Percentiles rank a stretch among this genome's conserved stretches.
Conservation (phyloP, 1,284 basidiomycete genomes). For the Puccinia coronata region DNA sequence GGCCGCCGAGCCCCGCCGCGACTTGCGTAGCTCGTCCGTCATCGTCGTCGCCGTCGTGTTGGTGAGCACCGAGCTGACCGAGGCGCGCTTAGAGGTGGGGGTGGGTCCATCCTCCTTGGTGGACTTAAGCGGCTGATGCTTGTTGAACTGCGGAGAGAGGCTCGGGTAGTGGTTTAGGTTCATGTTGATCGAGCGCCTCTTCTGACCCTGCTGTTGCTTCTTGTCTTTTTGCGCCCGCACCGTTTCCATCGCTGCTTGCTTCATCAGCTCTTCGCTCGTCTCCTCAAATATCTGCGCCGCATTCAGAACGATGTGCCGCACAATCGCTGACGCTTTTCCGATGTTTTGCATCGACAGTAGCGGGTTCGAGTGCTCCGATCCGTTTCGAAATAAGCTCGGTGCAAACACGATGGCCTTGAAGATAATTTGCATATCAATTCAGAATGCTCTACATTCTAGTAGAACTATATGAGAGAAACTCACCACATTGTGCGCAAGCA, state of each 20-base stretch:
- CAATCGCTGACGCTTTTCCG: constrained; percentile 46
- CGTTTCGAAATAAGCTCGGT: constrained; percentile 43
- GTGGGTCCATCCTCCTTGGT: not conserved
- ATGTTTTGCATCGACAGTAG: constrained; percentile 49
- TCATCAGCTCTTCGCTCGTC: not conserved
- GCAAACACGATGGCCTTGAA: constrained; percentile 43
- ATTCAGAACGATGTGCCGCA: constrained; percentile 43
- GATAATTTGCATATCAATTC: not conserved
- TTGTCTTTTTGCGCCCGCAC: not conserved
- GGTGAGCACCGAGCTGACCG: constrained; percentile 4
- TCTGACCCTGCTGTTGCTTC: not conserved
- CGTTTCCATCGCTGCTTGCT: not conserved
- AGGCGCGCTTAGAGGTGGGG: not conserved
- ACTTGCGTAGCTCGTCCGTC: not conserved
- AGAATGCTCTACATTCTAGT: not conserved
- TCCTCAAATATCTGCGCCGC: constrained; percentile 17
- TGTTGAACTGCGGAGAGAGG: not conserved
- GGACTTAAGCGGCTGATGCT: not conserved
- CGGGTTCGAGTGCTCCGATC: constrained; percentile 47
- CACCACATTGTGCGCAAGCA: constrained; percentile 48
- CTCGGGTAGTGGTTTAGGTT: not conserved
- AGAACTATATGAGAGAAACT: not conserved
- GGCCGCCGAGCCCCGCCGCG: not conserved
- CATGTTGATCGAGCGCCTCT: constrained; percentile 8
- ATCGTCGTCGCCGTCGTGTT: not conserved